Base-by-base conservation (phyloP, 306 rosid species). In the Sphenostylis stenocarpa region DNA sequence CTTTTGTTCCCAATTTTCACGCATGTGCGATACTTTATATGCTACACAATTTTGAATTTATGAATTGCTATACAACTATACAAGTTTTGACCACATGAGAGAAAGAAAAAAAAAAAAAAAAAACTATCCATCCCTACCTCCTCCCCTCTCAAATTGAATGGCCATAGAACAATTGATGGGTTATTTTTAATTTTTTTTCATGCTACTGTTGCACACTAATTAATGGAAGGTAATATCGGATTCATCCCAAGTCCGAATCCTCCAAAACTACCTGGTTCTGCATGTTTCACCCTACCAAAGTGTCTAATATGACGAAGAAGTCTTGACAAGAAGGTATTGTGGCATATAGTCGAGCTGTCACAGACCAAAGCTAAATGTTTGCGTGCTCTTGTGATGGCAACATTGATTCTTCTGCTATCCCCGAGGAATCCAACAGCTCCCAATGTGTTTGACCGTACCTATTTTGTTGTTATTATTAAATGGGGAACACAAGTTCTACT, bases 401-500 rank as follows among this genome's bases (percentile, higher is more conserved):
- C 97, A 26, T 91, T 91, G 87, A 91, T 91, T 61, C 97, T 85
- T 82, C 97, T 78, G 76, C 95, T 91, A 69, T 91, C 97, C 14
- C 97, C 97, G 0, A 91, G 89, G 81, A 91, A 91, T 74, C 97
- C 97, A 70, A 91, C 97, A 17, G 97, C 97, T 67, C 97, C 97
- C 69, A 91, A 69, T 47, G 87, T 88, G 87, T 89, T 91, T 6
- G 97, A 91, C 24, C 95, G 89, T 53, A 91, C 97, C 97, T 90
- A 51, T 44, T 75, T 23, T 68, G 3, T 55, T 43, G 7, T 67
- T 29, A 64, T 45, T 5, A 31, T 76, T 62, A 26, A 28, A 5
- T 17, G 14, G 20, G 4, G 5, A 62, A 47, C 15, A 71, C 34
- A 70, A 5, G 72, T 6, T 57, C 11, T 13, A 39, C 17, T 14